Percentiles rank a stretch among this genome's conserved stretches.
Evolutionary conservation across 768 basidiomycete species (phyloP).

Genomic region (Amanita pallidorosea): DNA sequence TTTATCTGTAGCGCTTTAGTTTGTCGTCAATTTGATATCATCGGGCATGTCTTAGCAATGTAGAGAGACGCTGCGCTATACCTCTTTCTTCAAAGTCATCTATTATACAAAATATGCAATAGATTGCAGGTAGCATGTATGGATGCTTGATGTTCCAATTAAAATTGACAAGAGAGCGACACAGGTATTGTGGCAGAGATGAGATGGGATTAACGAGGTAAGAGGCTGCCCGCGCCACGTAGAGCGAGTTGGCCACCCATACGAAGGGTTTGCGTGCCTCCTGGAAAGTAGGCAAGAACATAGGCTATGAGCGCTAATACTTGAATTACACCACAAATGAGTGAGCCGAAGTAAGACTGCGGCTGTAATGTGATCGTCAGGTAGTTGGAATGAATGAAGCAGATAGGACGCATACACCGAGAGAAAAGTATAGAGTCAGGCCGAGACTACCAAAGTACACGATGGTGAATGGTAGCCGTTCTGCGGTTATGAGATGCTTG

Average conservation of each 20-base stretch:
- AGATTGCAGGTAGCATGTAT: background rate
- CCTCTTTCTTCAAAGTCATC: background rate
- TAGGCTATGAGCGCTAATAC: slow-evolving; percentile 82
- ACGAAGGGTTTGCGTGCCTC: slow-evolving; percentile 70
- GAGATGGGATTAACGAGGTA: slow-evolving; percentile 52
- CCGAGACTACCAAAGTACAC: slow-evolving; percentile 79
- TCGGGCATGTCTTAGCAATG: background rate
- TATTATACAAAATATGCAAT: slow-evolving; percentile 5
- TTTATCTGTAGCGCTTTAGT: slow-evolving; percentile 1
- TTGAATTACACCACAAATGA: slow-evolving; percentile 71
- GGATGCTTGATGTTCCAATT: background rate
- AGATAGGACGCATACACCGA: slow-evolving; percentile 51
- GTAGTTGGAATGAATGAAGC: background rate
- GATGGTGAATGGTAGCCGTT: slow-evolving; percentile 74
- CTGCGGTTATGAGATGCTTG: slow-evolving; percentile 76
- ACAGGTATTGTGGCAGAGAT: background rate
- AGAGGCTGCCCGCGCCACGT: slow-evolving; percentile 71
- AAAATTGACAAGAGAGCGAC: background rate
- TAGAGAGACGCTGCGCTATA: background rate
- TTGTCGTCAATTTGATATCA: background rate
- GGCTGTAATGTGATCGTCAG: slow-evolving; percentile 31
- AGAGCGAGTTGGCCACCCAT: slow-evolving; percentile 74
- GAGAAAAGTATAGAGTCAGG: slow-evolving; percentile 84
- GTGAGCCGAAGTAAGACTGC: slow-evolving; percentile 78
- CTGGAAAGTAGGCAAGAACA: slow-evolving; percentile 92